phyloP scores from a whole-genome alignment of 192 early-diverging fungal genomes.

The Coemansia sp. region DNA sequence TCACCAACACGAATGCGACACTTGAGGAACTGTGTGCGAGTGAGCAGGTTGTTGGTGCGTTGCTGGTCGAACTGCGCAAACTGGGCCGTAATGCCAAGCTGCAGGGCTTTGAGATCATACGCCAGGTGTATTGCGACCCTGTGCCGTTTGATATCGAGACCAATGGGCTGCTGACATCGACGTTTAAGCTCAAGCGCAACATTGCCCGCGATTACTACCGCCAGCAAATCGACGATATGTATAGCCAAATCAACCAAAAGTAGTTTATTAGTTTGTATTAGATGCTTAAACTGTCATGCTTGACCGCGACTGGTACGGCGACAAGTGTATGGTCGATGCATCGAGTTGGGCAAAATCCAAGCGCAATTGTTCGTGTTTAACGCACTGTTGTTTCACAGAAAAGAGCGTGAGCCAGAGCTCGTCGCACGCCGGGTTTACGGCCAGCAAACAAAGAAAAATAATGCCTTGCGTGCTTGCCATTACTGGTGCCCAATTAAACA shows the following conservation, averaged over 20 bases:
- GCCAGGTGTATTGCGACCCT: constrained; percentile 63
- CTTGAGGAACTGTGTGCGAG: constrained; percentile 56
- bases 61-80: constrained; percentile 62
- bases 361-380: constrained; percentile 6
- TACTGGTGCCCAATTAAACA: constrained; percentile 11
- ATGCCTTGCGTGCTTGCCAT: constrained; percentile 27
- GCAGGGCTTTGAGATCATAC: constrained; percentile 85
- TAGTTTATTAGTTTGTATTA: constrained; percentile 5
- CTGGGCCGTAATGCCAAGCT: constrained; percentile 68
- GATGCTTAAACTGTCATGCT: constrained; percentile 5
- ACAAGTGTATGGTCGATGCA: constrained; percentile 35
- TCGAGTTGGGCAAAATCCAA: constrained; percentile 31
- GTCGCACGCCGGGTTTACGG: constrained; percentile 18
- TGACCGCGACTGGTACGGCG: constrained; percentile 38
- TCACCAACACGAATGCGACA: constrained; percentile 11
- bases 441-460: constrained; percentile 15
- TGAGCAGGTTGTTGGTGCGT: constrained; percentile 54
- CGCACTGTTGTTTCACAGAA: no score
- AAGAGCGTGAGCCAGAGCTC: constrained; percentile 9
- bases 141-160: constrained; percentile 73
- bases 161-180: constrained; percentile 82
- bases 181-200: constrained; percentile 87
- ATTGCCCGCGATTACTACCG: constrained; percentile 65
- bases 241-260: constrained; percentile 33
- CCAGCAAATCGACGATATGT: constrained; percentile 60